These are phyloP conservation scores for Nakaseomyces sp. DNA, from an alignment of 1,139 yeast genomes.

Conservation along the genomic window DNA sequence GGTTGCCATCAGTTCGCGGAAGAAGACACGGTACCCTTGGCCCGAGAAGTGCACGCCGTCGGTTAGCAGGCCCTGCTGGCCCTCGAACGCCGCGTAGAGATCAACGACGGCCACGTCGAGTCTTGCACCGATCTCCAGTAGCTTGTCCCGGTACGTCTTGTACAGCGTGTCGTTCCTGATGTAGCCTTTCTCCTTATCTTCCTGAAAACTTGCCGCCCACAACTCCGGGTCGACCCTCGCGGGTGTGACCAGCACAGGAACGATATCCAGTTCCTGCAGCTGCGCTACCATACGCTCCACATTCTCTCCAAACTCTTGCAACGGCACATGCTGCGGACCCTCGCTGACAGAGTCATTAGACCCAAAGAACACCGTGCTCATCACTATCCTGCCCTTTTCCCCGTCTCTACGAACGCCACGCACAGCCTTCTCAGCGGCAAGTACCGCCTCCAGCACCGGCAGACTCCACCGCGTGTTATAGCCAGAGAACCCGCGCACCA, in stretches of 20 bases:
- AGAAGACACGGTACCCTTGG: constrained; percentile 49
- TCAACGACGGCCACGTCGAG: constrained; percentile 45
- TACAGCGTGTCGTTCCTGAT: constrained; percentile 37
- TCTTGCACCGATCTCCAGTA: constrained; percentile 39
- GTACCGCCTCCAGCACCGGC: constrained; percentile 39
- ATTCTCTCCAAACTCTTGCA: constrained; percentile 43
- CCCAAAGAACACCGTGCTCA: constrained; percentile 61
- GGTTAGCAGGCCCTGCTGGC: constrained; percentile 27
- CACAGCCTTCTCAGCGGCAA: constrained; percentile 43
- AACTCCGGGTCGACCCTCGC: constrained; percentile 43
- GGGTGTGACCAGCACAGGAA: constrained; percentile 53
- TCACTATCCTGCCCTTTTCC: too few relatives aligned
- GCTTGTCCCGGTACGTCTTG: constrained; percentile 43
- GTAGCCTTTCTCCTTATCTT: constrained; percentile 32
- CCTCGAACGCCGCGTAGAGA: constrained; percentile 40
- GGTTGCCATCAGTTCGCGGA: constrained; percentile 34
- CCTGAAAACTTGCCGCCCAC: constrained; percentile 31
- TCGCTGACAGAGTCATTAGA: constrained; percentile 57
- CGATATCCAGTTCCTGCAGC: constrained; percentile 37
- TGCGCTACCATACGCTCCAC: constrained; percentile 36
- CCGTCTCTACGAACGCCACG: too few relatives aligned
- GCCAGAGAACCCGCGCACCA: constrained; percentile 57
- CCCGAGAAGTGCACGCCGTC: constrained; percentile 70
- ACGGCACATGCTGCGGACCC: constrained; percentile 46
- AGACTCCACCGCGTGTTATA: constrained; percentile 49